Base-by-base conservation (phyloP, 2,329 filamentous ascomycete genomes). In the Neobulgaria alba region DNA sequence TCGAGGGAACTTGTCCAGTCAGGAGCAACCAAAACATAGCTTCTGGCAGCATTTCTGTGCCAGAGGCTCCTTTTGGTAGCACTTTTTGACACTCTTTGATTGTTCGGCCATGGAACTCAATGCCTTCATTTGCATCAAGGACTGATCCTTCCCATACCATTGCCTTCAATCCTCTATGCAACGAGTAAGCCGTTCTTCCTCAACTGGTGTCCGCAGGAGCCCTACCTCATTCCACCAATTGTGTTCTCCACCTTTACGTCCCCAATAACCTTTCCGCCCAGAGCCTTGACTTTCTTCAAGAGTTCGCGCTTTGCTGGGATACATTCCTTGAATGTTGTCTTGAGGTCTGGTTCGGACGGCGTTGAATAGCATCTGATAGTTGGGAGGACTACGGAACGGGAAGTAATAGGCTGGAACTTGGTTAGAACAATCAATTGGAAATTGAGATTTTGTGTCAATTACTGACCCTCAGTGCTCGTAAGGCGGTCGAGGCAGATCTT, bases 121-220 rank as follows among this genome's bases (percentile, higher is more conserved):
- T 98, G 45, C 92, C 92, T 68, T 96, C 89, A 59, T 98, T 83
- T 53, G 92, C 84, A 60, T 98, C 92, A 36, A 98, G 80, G 17
- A 96, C 90, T 9, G 89, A 95, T 34, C 92, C 92, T 67, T 98
- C 92, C 92, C 92, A 98, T 40, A 98, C 77, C 88, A 98, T 95
- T 53, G 89, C 85, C 69, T 95, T 95, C 53, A 98, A 77, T 29
- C 90, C 90, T 65, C 71, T 75, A 45, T 29, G n/a, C 9, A 23
- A 16, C 12, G 31, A 9, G 45, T 59, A 40, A 59, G 46, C 31
- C 16, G 9, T 34, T 32, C 23, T 21, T 41, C 31, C n/a, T 4
- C 7, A 18, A 15, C 20, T 30, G 21, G 31, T 17, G 5, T 10
- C 33, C 18, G 5, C 15, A 40, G 4, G 12, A 21, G 19, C 21